Percentiles rank a stretch among this genome's conserved stretches.
phyloP scores from a whole-genome alignment of 129 eudicot genomes.

The Tagetes patula region DNA sequence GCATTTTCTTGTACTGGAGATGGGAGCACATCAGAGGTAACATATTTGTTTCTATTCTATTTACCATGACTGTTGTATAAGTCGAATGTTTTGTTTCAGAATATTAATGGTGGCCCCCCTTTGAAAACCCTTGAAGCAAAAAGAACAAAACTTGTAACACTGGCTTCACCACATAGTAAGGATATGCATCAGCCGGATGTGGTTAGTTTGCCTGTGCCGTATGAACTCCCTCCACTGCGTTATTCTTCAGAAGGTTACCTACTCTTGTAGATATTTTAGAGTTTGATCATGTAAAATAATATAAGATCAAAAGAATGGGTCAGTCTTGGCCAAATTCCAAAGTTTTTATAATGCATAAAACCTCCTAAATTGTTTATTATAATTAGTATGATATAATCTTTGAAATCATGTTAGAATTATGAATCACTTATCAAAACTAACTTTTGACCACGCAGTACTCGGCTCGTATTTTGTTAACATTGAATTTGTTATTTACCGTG shows the following conservation, averaged over 20 bases:
- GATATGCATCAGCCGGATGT: slow-evolving; percentile 43
- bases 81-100: slow-evolving; percentile 36
- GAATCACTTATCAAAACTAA: background rate
- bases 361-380: background rate
- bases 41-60: background rate
- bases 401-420: background rate
- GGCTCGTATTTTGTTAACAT: background rate
- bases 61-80: background rate
- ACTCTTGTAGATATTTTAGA: background rate
- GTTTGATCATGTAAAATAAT: background rate
- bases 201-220: slow-evolving; percentile 78
- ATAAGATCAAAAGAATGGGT: background rate
- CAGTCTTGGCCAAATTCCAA: no score
- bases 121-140: slow-evolving; percentile 28
- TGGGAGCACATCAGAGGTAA: slow-evolving; percentile 47
- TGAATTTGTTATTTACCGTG: slow-evolving; percentile 19
- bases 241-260: slow-evolving; percentile 69
- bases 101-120: slow-evolving; percentile 29
- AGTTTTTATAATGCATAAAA: slow-evolving; percentile 5
- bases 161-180: slow-evolving; percentile 52
- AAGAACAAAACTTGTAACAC: slow-evolving; percentile 65
- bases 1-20: slow-evolving; percentile 78
- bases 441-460: background rate
- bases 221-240: slow-evolving; percentile 82
- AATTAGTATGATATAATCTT: background rate